These are phyloP conservation scores for Zygoascus tannicola DNA, from an alignment of 805 yeast genomes.

Conservation along the genomic window DNA sequence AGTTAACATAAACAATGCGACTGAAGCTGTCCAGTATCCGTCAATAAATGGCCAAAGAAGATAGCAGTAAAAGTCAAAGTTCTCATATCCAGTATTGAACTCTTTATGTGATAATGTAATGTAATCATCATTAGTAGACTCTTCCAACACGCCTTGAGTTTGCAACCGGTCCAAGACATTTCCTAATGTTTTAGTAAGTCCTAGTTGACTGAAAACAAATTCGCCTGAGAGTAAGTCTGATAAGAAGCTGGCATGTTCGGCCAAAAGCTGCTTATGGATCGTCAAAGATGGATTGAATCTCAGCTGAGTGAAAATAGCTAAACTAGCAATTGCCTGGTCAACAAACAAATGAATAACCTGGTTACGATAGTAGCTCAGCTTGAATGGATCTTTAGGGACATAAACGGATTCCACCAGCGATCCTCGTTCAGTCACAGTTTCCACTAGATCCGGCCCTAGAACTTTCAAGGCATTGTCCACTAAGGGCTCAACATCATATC, in stretches of 20 bases:
- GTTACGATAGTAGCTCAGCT: conserved; percentile 49
- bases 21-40: conserved; percentile 34
- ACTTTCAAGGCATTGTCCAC: conserved; percentile 33
- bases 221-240: conserved; percentile 32
- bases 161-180: conserved; percentile 24
- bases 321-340: conserved; percentile 40
- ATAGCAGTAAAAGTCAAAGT: conserved; percentile 34
- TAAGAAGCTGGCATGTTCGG: conserved; percentile 26
- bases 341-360: conserved; percentile 47
- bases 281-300: conserved; percentile 19
- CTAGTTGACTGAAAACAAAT: conserved; percentile 32
- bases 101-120: conserved; percentile 18
- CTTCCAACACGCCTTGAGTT: conserved; percentile 24
- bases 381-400: conserved; percentile 41
- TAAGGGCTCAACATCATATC: conserved; percentile 23
- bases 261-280: conserved; percentile 23
- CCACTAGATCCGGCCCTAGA: conserved; percentile 31
- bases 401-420: conserved; percentile 31
- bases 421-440: conserved; percentile 22
- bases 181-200: conserved; percentile 27
- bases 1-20: conserved; percentile 29
- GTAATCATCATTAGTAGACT: conserved; percentile 15
- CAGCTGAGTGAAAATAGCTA: conserved; percentile 29
- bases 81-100: conserved; percentile 18
- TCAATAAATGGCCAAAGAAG: conserved; percentile 37